Evolutionary conservation across 805 yeast species (phyloP).

Genomic region (Komagataella mondaviorum): DNA sequence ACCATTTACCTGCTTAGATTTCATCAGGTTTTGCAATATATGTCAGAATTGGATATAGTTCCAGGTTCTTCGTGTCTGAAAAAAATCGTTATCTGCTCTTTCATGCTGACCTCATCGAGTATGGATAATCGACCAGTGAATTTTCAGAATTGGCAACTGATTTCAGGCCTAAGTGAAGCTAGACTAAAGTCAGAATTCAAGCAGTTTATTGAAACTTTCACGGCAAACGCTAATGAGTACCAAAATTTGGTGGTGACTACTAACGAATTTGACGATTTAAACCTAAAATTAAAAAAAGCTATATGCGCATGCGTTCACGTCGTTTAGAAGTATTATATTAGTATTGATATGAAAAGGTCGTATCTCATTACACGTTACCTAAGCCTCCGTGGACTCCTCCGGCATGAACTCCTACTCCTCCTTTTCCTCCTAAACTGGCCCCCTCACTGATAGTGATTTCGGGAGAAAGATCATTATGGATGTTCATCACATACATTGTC

Average conservation of each 20-base stretch:
- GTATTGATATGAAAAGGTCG: not conserved
- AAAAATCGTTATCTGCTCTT: not conserved
- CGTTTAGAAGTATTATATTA: not conserved
- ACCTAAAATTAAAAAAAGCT: not conserved
- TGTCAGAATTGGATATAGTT: not conserved
- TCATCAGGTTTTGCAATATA: not conserved
- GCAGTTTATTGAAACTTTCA: not conserved
- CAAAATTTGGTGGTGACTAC: not conserved
- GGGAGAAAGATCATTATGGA: not conserved
- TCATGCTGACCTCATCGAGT: not conserved
- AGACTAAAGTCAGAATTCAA: not conserved
- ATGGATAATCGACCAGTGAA: not conserved
- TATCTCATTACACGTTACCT: not conserved
- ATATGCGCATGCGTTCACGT: not conserved
- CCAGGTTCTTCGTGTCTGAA: not conserved
- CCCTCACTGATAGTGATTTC: not conserved
- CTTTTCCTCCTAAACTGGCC: not conserved
- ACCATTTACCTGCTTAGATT: not conserved
- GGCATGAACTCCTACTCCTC: not conserved
- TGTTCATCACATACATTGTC: constrained; percentile 34
- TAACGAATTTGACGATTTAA: not conserved
- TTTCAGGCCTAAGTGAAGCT: not conserved
- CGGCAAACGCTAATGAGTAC: not conserved
- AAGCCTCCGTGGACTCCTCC: not conserved
- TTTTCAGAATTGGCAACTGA: not conserved